A percentile compares a stretch with the other conserved stretches of the same genome.
Evolutionary conservation across 257 asterid species (phyloP).

Genomic region (Solanum stenotomum): DNA sequence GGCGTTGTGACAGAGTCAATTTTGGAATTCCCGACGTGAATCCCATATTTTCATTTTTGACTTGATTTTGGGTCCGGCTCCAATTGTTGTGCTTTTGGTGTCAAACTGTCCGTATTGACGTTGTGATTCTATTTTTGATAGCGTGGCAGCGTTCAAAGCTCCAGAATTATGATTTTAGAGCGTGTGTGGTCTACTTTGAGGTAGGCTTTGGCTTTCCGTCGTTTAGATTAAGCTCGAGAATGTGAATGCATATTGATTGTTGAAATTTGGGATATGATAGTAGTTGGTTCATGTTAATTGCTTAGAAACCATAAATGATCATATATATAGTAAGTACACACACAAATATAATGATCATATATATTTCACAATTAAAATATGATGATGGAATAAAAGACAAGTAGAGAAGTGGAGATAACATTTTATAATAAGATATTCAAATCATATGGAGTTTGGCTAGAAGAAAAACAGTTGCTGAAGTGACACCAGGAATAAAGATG

Average conservation of each 20-base stretch:
- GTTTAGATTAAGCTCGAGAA: neutral
- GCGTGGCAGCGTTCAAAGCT: neutral
- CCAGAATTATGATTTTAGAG: neutral
- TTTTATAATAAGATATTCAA: neutral
- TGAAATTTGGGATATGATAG: neutral
- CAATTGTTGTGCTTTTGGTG: neutral
- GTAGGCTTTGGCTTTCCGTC: neutral
- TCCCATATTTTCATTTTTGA: neutral
- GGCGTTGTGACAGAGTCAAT: neutral
- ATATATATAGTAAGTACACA: neutral
- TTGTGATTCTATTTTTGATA: neutral
- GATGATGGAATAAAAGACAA: neutral
- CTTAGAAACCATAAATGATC: neutral
- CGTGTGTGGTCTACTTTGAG: neutral
- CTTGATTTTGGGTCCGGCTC: neutral
- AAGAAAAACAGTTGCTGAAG: slow-evolving; percentile 52
- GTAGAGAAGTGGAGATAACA: neutral
- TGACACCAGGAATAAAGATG: slow-evolving; percentile 49
- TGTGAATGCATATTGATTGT: neutral
- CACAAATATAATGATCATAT: neutral
- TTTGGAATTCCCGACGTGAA: accelerated
- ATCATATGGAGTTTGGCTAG: slow-evolving; percentile 51
- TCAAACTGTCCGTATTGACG: neutral
- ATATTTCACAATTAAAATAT: neutral
- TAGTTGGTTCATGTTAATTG: neutral